A percentile compares a stretch with the other conserved stretches of the same genome.
These are phyloP conservation scores for Tulasnella calospora DNA, from an alignment of 768 basidiomycete species.

Conservation along the genomic window DNA sequence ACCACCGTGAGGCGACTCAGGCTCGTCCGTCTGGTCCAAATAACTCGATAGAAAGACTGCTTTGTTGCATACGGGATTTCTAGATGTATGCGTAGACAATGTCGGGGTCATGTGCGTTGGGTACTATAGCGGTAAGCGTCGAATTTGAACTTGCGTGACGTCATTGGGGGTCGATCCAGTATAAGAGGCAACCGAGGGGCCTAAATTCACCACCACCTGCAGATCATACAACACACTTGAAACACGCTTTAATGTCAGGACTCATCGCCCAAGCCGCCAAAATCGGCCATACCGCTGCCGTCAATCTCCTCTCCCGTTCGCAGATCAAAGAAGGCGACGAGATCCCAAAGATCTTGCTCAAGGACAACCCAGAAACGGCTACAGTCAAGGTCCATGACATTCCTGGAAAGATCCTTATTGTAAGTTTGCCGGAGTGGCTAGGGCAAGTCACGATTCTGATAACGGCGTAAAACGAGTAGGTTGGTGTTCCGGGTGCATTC, in stretches of 20 bases:
- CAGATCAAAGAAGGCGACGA: conserved; percentile 59
- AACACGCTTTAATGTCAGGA: not conserved
- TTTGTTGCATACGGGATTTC: no score
- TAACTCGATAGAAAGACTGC: no score
- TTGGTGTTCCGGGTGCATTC: conserved; percentile 75
- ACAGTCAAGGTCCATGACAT: conserved; percentile 41
- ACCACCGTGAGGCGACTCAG: no score
- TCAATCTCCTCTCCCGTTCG: conserved; percentile 47
- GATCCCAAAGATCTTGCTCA: conserved; percentile 34
- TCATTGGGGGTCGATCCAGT: not conserved
- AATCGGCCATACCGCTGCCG: conserved; percentile 33
- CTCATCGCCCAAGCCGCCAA: not conserved
- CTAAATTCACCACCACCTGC: not conserved
- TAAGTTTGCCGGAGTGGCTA: conserved; percentile 35
- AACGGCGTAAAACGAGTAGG: conserved; percentile 36
- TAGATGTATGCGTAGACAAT: no score
- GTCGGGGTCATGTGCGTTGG: no score
- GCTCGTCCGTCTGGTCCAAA: no score
- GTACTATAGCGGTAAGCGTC: not conserved
- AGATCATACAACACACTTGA: not conserved
- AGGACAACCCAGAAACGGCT: conserved; percentile 8
- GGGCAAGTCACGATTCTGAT: not conserved
- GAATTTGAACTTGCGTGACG: not conserved
- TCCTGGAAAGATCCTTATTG: conserved; percentile 59
- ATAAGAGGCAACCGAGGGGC: not conserved